These are phyloP conservation scores for Aurantiochytrium sp. DNA, from an alignment of 108 stramenopile genomes.

Conservation along the genomic window DNA sequence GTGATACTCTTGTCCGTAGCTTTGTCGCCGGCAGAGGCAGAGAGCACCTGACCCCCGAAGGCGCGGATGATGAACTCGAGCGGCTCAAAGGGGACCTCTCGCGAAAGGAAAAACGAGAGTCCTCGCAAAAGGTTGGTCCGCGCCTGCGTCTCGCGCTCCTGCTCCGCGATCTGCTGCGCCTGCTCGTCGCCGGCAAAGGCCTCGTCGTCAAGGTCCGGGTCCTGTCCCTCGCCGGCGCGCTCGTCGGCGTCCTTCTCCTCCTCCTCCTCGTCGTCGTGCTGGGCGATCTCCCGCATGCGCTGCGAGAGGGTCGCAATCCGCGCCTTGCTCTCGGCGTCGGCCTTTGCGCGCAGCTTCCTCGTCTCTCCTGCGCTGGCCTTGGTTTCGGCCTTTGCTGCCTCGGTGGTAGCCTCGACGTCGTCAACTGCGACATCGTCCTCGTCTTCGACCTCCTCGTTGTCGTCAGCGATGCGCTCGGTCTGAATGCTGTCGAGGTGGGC, in stretches of 20 bases:
- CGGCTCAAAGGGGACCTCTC: slow-evolving; percentile 85
- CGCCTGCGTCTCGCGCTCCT: not conserved
- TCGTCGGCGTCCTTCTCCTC: not conserved
- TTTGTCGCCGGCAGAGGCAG: slow-evolving; percentile 37
- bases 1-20: slow-evolving; percentile 76
- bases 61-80: slow-evolving; percentile 82
- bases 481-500: not conserved
- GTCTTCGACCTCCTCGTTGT: slow-evolving; percentile 28
- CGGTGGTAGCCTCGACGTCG: not conserved
- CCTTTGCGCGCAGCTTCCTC: not conserved
- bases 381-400: not conserved
- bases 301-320: not conserved
- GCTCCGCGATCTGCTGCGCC: not conserved
- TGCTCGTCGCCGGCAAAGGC: slow-evolving; percentile 51
- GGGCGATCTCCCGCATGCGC: not conserved
- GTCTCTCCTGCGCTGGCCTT: too few relatives aligned
- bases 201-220: slow-evolving; percentile 42
- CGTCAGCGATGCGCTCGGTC: slow-evolving; percentile 9
- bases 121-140: slow-evolving; percentile 49
- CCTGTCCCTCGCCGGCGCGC: not conserved
- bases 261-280: slow-evolving; percentile 28
- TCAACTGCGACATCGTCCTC: slow-evolving; percentile 56
- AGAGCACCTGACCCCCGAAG: slow-evolving; percentile 80
- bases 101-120: slow-evolving; percentile 79
- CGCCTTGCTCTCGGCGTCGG: not conserved